Evolutionary conservation across 176 grass and related monocot genomes (phyloP).

Genomic region (Cenchrus americanus): DNA sequence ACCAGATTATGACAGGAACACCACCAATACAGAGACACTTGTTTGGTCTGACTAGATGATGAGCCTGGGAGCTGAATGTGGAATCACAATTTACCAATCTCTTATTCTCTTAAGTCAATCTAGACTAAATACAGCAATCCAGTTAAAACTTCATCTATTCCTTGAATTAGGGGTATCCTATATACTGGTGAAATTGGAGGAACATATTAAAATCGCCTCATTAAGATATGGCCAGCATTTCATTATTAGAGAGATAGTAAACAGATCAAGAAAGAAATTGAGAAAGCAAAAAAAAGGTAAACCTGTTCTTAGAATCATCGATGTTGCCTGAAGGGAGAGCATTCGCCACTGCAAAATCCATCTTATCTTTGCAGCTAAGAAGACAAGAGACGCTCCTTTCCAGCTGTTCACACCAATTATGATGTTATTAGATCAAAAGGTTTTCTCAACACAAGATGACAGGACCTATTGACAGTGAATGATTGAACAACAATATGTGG

Average conservation of each 20-base stretch:
- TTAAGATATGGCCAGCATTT: background rate
- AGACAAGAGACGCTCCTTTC: slow-evolving; percentile 17
- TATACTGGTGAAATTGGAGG: background rate
- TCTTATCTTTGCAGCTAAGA: slow-evolving; percentile 35
- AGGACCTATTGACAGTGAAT: background rate
- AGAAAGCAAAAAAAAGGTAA: background rate
- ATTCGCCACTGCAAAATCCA: background rate
- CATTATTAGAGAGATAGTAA: background rate
- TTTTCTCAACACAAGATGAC: background rate
- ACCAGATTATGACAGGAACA: too few relatives aligned
- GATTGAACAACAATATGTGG: background rate
- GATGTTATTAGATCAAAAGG: background rate
- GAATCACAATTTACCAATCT: too few relatives aligned
- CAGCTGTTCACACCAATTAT: slow-evolving; percentile 22
- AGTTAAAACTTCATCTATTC: too few relatives aligned
- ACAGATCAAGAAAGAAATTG: background rate
- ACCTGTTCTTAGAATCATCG: slow-evolving; percentile 17
- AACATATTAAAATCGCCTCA: background rate
- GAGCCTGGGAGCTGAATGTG: too few relatives aligned
- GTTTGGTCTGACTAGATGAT: too few relatives aligned
- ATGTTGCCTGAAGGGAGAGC: background rate
- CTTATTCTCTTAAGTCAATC: too few relatives aligned
- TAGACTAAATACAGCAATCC: too few relatives aligned
- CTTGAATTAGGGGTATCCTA: too few relatives aligned
- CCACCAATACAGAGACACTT: too few relatives aligned